Base-by-base conservation (phyloP, 2,329 filamentous ascomycete genomes). In the Gremmenia infestans region DNA sequence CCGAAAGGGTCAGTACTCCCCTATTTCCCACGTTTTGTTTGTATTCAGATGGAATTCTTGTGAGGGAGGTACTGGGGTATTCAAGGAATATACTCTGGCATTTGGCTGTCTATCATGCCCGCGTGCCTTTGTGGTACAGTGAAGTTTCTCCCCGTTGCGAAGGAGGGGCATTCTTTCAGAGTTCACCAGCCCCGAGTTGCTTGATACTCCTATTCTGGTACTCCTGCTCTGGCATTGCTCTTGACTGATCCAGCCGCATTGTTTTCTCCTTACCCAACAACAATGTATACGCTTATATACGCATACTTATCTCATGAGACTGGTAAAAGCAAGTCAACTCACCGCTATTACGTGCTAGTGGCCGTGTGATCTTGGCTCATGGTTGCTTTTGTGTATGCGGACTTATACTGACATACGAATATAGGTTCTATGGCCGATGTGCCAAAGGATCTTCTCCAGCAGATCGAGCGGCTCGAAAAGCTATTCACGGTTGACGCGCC, bases 391-490 rank as follows among this genome's bases (percentile, higher is more conserved):
- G 4, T 52, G 6, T 3, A 48, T 25, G n/a, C 35, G 43, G 12
- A 47, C 35, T 12, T 48, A 52, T 59, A 48, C 64, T 68, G 50
- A 68, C 52, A 53, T 32, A 19, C 8, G 17, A 42, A 48, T 43
- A 52, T 64, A 96, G 91, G 91, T 71, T 96, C 92, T 61, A 90
- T 94, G 83, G 85, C 87, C 72, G 91, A 97, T 77, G 82, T 96
- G 73, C 92, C 93, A 62, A 88, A 91, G 76, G 86, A 91, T 73
- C 82, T 97, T 63, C 77, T 90, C 61, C 72, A 80, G 53, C 88
- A 97, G 75, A 92, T 97, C 70, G 85, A 89, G 72, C 80, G 82
- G 60, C 81, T 97, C 23, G 94, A 97, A 77, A 81, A 91, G 56
- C 73, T 87, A 53, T 96, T 99, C 74, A 88, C 86, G 11, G 85